phyloP scores from a whole-genome alignment of 148 eudicot genomes.

The Silene uniflora region DNA sequence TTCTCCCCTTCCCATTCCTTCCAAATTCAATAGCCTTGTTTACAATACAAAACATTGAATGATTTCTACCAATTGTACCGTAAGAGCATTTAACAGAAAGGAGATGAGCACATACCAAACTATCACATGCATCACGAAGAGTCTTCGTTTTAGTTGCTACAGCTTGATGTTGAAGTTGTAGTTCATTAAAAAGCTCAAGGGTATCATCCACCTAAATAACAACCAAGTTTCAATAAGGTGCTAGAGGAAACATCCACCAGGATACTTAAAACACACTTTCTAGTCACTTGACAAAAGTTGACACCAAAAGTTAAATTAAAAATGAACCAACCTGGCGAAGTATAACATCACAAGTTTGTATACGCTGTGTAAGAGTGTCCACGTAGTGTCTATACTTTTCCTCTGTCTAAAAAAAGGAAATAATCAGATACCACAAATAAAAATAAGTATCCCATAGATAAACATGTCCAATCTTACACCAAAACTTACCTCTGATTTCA shows the following conservation, averaged over 20 bases:
- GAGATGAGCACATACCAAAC: constrained; percentile 51
- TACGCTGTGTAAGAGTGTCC: constrained; percentile 70
- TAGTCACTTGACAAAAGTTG: constrained; percentile 5
- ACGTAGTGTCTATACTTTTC: constrained; percentile 96
- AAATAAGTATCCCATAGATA: constrained; percentile 11
- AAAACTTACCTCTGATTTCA: constrained; percentile 90
- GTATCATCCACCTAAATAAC: constrained; percentile 84
- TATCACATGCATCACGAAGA: constrained; percentile 97
- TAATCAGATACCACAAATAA: constrained; percentile 24
- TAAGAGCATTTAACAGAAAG: not conserved
- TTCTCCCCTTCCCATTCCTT: not conserved
- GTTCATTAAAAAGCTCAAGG: constrained; percentile 83
- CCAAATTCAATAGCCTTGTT: not conserved
- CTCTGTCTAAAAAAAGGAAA: constrained; percentile 65
- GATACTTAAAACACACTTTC: not conserved
- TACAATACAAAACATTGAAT: not conserved
- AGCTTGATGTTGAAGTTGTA: constrained; percentile 91
- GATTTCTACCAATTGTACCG: not conserved
- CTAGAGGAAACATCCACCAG: not conserved
- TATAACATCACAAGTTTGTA: constrained; percentile 85
- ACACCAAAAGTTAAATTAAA: not conserved
- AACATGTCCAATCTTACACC: constrained; percentile 19
- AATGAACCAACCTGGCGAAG: constrained; percentile 61
- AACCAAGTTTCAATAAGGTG: constrained; percentile 17
- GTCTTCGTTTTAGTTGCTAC: constrained; percentile 95